Percentiles rank a stretch among this genome's conserved stretches.
phyloP scores from a whole-genome alignment of 768 basidiomycete genomes.

The Tulasnella sp. region DNA sequence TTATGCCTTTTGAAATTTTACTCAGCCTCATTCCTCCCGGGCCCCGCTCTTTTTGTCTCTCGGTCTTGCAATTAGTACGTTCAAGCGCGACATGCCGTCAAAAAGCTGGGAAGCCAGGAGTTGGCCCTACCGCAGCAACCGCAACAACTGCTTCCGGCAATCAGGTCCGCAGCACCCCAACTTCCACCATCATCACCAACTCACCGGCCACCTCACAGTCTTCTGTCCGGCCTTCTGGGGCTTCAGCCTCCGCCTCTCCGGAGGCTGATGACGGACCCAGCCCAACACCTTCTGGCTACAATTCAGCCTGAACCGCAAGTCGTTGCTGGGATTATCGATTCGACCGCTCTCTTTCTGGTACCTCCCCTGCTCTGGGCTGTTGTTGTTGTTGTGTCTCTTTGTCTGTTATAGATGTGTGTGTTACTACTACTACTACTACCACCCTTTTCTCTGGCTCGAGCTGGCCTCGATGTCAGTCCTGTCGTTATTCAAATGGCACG shows the following conservation, averaged over 20 bases:
- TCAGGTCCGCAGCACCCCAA: neutral
- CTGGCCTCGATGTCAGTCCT: neutral
- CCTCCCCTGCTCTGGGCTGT: neutral
- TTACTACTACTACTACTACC: neutral
- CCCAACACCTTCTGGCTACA: neutral
- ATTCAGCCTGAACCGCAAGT: neutral
- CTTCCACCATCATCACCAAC: neutral
- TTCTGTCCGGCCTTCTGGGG: neutral
- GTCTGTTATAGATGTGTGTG: neutral
- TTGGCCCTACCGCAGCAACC: neutral
- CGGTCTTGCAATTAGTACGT: neutral
- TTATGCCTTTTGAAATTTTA: neutral
- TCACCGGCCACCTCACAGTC: neutral
- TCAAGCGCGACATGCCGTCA: constrained; percentile 6
- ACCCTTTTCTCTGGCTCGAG: neutral
- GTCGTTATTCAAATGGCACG: neutral
- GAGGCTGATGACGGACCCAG: neutral
- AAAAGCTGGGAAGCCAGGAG: neutral
- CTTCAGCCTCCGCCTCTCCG: neutral
- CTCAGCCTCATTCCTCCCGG: neutral
- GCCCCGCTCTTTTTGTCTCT: neutral
- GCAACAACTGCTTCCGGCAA: neutral
- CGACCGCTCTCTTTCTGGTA: neutral
- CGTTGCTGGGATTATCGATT: neutral
- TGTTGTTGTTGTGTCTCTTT: neutral